Base-by-base conservation (phyloP, 2,329 filamentous ascomycete species). In the Hypomyces perniciosus region DNA sequence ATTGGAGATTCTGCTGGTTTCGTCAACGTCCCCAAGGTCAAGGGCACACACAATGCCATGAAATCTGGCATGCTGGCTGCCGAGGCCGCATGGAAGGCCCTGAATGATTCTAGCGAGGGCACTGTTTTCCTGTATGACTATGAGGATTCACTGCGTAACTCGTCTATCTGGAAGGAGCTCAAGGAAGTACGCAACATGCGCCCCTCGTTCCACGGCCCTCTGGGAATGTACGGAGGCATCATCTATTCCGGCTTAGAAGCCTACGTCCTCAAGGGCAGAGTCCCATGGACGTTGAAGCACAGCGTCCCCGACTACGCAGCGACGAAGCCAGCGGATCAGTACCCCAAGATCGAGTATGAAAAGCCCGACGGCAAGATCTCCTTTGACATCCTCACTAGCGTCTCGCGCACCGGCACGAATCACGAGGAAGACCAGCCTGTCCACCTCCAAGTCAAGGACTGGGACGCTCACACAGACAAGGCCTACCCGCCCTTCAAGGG, bases 401-500 rank as follows among this genome's bases (percentile, higher is more conserved):
- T 99, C 10, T 95, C 87, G 59, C 84, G 93, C 51, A 97, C 93
- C 5, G 93, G 93, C 37, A 99, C 93, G 31, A 97, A 97, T 72
- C 93, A 99, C 71, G 93, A 97, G 70, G 93, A 99, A 72, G 93
- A 99, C 68, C 91, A 99, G 72, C 93, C 93, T 0, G 90, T 96
- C 46, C 93, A 99, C 70, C 74, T 99, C 61, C 90, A 96, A 70
- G 92, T 99, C 59, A 82, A 87, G 69, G 90, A 99, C 70, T 96
- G 90, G 90, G 90, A 96, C 61, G 84, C 84, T 64, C 93, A 99
- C 72, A 86, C 90, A 2, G 76, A 84, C 56, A 81, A 84, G 67
- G 85, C 90, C 47, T 99, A 85, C 74, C 93, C 93, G 26, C 78
- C 80, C 56, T 99, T 88, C 72, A 86, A 96, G 76, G 93, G 93